Evolutionary conservation across 768 basidiomycete genomes (phyloP), one percentile per base, ranked within the genome.

Genomic region (Calvatia gigantea): DNA sequence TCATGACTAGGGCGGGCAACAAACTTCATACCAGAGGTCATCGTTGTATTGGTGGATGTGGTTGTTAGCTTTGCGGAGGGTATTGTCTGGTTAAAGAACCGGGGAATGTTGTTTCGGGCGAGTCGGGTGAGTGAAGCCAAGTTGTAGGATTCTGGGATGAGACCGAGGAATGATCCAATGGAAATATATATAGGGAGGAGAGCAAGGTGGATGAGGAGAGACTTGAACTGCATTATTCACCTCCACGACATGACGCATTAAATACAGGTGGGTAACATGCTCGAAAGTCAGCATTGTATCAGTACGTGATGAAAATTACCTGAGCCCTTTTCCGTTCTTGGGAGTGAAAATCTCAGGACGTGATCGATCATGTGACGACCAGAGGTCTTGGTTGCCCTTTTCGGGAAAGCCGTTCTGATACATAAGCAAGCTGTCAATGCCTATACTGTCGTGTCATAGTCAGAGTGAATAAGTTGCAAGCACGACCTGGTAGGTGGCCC

Each of bases 1-100:
- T 84, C 80, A 44, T 84, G 66, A 58, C 83, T 89, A 46, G 69
- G 76, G 52, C 89, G 80, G 14, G 78, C 76, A 43, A 73, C 46
- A 50, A 86, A 75, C 45, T 73, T 73, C 60, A 76, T 66, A 35
- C 67, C 51, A n/a, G 60, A 57, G 64, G 69, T 65, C 28, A 60
- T 59, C 29, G 58, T 43, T 6, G 56, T 45, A 29, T 51, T 51
- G 14, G 56, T 39, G 32, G 52, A 48, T 14, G 43, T 4, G n/a
- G 44, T 54, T 17, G 52, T 37, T 8, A 54, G 27, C 8, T 43
- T 44, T 7, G 43, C 31, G 2, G 33, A 44, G 19, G 55, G 50
- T 23, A 55, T 39, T 4, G 49, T 29, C 27, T 55, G 23, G 51
- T 51, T 60, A 33, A 68, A 62, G 44, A 62, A 61, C 53, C 65